Evolutionary conservation across 106 monocot species (phyloP).

Genomic region (Allium fistulosum): DNA sequence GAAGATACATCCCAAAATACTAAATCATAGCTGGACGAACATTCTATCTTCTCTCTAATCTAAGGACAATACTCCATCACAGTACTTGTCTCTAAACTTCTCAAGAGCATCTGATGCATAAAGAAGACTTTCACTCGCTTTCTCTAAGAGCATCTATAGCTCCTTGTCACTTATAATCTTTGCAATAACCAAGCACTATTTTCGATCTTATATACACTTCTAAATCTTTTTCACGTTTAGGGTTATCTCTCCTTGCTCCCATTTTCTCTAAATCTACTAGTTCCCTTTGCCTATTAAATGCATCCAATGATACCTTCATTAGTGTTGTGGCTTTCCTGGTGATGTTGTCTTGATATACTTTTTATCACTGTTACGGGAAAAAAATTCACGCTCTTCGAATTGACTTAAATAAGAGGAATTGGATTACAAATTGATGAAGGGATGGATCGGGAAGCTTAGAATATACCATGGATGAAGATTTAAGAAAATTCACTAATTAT

Average conservation of each 20-base stretch:
- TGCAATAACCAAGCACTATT: conserved; percentile 86
- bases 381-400: too few species aligned
- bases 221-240: conserved; percentile 47
- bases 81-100: conserved; percentile 48
- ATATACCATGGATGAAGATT: too few species aligned
- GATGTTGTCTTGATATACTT: too few species aligned
- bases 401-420: too few species aligned
- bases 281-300: conserved; percentile 65
- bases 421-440: too few species aligned
- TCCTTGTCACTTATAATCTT: conserved; percentile 65
- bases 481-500: too few species aligned
- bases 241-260: conserved; percentile 28
- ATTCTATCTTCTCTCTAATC: neutral
- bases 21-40: too few species aligned
- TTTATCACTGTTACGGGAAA: too few species aligned
- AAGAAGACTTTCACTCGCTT: conserved; percentile 73
- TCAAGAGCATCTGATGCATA: conserved; percentile 81
- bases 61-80: neutral
- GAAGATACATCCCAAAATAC: too few species aligned
- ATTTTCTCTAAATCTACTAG: conserved; percentile 72
- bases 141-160: conserved; percentile 83
- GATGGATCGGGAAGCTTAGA: too few species aligned
- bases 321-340: too few species aligned
- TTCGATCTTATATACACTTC: conserved; percentile 72
- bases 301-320: too few species aligned